Evolutionary conservation across 176 grass and related monocot genomes (phyloP).

Genomic region (Puya raimondii): DNA sequence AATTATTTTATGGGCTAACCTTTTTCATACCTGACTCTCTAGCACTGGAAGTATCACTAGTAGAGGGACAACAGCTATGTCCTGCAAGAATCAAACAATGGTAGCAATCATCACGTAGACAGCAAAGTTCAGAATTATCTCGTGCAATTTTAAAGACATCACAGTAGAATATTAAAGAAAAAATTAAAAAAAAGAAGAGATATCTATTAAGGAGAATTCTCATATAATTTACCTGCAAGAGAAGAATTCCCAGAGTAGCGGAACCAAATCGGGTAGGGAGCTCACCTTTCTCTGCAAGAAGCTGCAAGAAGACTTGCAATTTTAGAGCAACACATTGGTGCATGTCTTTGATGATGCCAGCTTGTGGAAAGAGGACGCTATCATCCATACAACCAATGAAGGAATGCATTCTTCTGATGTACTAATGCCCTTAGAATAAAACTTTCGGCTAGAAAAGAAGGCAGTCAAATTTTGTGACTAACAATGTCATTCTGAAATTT

Average conservation of each 20-base stretch:
- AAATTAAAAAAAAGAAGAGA: conserved; percentile 13
- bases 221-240: conserved; percentile 67
- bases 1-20: conserved; percentile 36
- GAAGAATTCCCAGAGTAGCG: conserved; percentile 92
- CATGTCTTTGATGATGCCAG: neutral
- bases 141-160: too few relatives aligned
- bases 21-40: conserved; percentile 95
- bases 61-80: conserved; percentile 93
- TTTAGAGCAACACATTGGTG: neutral
- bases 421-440: neutral
- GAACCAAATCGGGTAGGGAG: conserved; percentile 97
- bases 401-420: too few relatives aligned
- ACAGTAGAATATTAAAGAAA: conserved; percentile 10
- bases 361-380: too few relatives aligned
- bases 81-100: conserved; percentile 37
- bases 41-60: conserved; percentile 95
- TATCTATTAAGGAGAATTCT: neutral
- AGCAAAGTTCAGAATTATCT: neutral
- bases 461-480: too few relatives aligned
- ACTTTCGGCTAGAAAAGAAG: too few relatives aligned
- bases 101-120: neutral
- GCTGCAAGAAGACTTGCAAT: conserved; percentile 34
- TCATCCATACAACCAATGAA: too few relatives aligned
- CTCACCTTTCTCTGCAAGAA: conserved; percentile 98
- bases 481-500: too few relatives aligned